These are phyloP conservation scores for Podospora australis DNA, from an alignment of 495 filamentous ascomycete genomes.

Conservation along the genomic window DNA sequence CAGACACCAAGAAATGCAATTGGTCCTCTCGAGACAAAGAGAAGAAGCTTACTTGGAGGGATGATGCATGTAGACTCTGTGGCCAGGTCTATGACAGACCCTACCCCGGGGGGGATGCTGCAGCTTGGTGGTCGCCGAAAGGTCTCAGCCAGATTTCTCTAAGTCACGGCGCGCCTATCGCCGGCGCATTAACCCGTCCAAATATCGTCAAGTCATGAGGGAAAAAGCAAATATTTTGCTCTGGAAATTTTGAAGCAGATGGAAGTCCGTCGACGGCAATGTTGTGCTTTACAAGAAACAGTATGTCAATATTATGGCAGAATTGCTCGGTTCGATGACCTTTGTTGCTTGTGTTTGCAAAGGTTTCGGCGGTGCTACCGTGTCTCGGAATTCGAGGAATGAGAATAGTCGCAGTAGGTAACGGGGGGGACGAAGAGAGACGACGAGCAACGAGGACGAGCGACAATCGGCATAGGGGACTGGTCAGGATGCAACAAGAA, in stretches of 20 bases:
- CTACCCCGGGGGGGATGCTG: too few relatives aligned
- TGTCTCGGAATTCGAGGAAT: conserved; percentile 1
- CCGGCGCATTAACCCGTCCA: neutral
- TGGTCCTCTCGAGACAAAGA: neutral
- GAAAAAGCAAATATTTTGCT: too few relatives aligned
- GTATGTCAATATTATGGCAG: too few relatives aligned
- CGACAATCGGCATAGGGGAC: neutral
- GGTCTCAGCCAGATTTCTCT: neutral
- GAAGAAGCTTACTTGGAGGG: neutral
- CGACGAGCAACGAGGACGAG: neutral
- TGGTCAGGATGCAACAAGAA: neutral
- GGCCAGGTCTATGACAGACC: too few relatives aligned
- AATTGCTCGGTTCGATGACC: too few relatives aligned
- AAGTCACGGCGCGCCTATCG: neutral
- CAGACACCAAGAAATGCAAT: neutral
- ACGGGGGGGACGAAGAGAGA: neutral
- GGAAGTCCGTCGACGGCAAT: too few relatives aligned
- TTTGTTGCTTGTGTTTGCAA: neutral
- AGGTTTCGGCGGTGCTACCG: neutral
- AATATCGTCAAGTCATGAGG: neutral
- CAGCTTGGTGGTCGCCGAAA: neutral
- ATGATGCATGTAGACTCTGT: neutral
- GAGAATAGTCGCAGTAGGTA: neutral
- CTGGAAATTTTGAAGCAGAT: too few relatives aligned
- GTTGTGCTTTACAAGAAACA: too few relatives aligned